Percentiles rank a stretch among this genome's conserved stretches.
These are phyloP conservation scores for Tuber calosporum DNA, from an alignment of 495 filamentous ascomycete species.

Conservation along the genomic window DNA sequence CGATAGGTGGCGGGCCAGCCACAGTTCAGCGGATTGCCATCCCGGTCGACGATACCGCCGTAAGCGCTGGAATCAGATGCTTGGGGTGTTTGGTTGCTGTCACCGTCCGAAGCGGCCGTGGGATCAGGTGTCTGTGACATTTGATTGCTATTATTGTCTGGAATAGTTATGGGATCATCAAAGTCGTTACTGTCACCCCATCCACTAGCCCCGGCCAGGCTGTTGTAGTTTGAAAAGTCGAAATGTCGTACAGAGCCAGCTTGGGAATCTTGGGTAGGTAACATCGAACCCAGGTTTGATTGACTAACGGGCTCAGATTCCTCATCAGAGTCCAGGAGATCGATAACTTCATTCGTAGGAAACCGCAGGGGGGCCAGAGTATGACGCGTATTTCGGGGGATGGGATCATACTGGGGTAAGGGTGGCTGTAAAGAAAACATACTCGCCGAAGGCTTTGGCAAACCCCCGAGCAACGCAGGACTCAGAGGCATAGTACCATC, in stretches of 20 bases:
- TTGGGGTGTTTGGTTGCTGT: not conserved
- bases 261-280: not conserved
- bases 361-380: not conserved
- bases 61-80: not conserved
- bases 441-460: not conserved
- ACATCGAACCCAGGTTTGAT: not conserved
- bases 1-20: constrained; percentile 21
- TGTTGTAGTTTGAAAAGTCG: not conserved
- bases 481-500: not conserved
- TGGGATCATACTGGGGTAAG: not conserved
- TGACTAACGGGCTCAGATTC: not conserved
- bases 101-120: not conserved
- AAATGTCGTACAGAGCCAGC: not conserved
- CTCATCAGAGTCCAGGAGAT: constrained; percentile 4
- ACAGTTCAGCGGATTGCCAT: constrained; percentile 14
- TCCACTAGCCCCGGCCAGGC: not conserved
- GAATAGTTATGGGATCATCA: not conserved
- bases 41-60: constrained; percentile 5
- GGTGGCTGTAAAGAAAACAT: not conserved
- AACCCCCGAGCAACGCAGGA: not conserved
- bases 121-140: not conserved
- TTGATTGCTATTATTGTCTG: not conserved
- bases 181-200: not conserved
- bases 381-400: not conserved
- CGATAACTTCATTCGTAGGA: not conserved